A percentile compares a stretch with the other conserved stretches of the same genome.
phyloP scores from a whole-genome alignment of 306 rosid species.

The Prunus mira region DNA sequence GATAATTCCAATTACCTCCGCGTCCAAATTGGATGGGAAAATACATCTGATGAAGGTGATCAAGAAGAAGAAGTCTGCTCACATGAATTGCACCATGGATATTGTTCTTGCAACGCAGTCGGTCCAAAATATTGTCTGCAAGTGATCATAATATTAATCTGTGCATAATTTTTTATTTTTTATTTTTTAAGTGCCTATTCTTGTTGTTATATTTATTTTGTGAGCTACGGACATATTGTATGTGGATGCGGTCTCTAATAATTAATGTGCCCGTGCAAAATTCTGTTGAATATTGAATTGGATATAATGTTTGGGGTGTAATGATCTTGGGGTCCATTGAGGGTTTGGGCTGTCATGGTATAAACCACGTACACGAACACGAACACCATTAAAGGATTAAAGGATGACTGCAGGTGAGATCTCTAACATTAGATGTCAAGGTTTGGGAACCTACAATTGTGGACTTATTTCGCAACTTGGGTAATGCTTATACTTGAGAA shows the following conservation, averaged over 20 bases:
- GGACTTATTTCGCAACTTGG: constrained; percentile 79
- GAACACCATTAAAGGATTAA: neutral
- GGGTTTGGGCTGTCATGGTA: neutral
- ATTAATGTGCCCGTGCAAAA: neutral
- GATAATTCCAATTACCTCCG: constrained; percentile 8
- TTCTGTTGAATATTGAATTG: neutral
- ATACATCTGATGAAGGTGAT: constrained; percentile 23
- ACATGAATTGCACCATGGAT: constrained; percentile 30
- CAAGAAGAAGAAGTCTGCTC: constrained; percentile 32
- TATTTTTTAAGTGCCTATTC: neutral
- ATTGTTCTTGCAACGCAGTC: constrained; percentile 9
- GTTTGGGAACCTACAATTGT: constrained; percentile 87
- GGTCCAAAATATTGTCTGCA: constrained; percentile 26
- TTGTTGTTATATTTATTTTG: neutral
- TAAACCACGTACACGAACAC: too few species aligned
- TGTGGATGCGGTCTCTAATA: neutral
- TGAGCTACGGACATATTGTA: neutral
- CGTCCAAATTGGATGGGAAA: constrained; percentile 27
- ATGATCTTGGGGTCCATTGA: neutral
- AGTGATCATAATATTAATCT: neutral
- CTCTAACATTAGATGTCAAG: constrained; percentile 79
- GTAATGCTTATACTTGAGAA: constrained; percentile 60
- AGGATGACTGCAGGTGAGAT: constrained; percentile 75
- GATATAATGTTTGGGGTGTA: neutral
- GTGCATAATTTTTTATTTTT: neutral